A percentile compares a stretch with the other conserved stretches of the same genome.
Conservation (phyloP, 2,329 filamentous ascomycete genomes). For the Aphanoascus verrucosus region DNA sequence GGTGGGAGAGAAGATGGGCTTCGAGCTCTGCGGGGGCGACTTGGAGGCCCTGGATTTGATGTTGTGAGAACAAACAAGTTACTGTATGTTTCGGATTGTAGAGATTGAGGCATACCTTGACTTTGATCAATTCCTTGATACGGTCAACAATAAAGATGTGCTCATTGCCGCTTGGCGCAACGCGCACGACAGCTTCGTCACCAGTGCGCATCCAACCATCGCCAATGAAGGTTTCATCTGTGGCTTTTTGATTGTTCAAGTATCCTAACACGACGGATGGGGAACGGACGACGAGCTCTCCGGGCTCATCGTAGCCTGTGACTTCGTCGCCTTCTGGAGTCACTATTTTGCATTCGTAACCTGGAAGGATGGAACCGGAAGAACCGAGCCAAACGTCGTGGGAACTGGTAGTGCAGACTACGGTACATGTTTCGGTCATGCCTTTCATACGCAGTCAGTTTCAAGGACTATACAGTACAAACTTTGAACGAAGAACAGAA, state of each 20-base stretch:
- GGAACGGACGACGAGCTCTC: conserved; percentile 68
- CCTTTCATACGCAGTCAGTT: conserved; percentile 34
- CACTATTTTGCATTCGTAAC: conserved; percentile 55
- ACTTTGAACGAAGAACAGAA: not conserved
- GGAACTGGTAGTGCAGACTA: conserved; percentile 48
- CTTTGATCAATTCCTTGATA: conserved; percentile 67
- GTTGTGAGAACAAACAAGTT: not conserved
- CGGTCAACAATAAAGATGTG: conserved; percentile 80
- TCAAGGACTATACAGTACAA: not conserved
- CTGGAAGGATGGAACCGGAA: conserved; percentile 59
- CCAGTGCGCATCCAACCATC: conserved; percentile 69
- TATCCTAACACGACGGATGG: conserved; percentile 74
- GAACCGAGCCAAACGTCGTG: conserved; percentile 61
- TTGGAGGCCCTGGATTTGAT: conserved; percentile 54
- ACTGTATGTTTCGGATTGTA: too few relatives aligned
- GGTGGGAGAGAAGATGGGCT: conserved; percentile 64
- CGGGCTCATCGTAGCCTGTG: conserved; percentile 58
- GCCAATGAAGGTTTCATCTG: conserved; percentile 66
- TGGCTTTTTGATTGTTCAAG: conserved; percentile 74
- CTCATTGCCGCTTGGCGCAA: conserved; percentile 56
- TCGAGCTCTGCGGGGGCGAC: conserved; percentile 77
- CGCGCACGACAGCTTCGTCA: conserved; percentile 65
- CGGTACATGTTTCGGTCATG: conserved; percentile 66
- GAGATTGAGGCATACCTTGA: conserved; percentile 47
- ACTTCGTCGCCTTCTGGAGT: conserved; percentile 60